Evolutionary conservation across 805 yeast genomes (phyloP).

Genomic region (Monosporozyma yasuniensis): DNA sequence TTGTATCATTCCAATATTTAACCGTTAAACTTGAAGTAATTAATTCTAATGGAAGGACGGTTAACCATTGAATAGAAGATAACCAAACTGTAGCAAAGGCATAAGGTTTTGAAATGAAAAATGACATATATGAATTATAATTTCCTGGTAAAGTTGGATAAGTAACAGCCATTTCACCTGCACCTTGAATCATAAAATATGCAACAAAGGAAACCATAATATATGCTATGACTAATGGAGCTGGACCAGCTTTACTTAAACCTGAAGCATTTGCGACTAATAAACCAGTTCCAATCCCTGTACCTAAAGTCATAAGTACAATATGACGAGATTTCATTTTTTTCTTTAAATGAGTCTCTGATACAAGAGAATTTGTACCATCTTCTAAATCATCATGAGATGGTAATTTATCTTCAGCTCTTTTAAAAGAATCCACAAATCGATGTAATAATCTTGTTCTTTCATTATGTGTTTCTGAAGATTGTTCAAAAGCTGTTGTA

Average conservation of each 20-base stretch:
- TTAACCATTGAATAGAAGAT: constrained; percentile 55
- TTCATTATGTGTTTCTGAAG: background rate
- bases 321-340: constrained; percentile 39
- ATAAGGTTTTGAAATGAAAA: constrained; percentile 53
- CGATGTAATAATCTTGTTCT: constrained; percentile 2
- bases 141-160: constrained; percentile 35
- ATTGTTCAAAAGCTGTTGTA: background rate
- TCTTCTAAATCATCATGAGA: constrained; percentile 13
- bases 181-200: constrained; percentile 47
- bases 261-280: constrained; percentile 47
- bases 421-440: constrained; percentile 20
- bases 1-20: constrained; percentile 39
- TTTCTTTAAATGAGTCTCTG: constrained; percentile 12
- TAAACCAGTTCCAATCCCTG: constrained; percentile 73
- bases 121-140: constrained; percentile 32
- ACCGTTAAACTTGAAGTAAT: constrained; percentile 50
- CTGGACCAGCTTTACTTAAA: constrained; percentile 38
- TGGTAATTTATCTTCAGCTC: constrained; percentile 9
- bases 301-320: constrained; percentile 72
- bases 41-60: constrained; percentile 56
- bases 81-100: constrained; percentile 71
- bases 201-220: constrained; percentile 50
- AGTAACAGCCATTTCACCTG: constrained; percentile 36
- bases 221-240: constrained; percentile 44
- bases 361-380: constrained; percentile 10